These are phyloP conservation scores for Calendula officinalis DNA, from an alignment of 129 eudicot genomes.

Conservation along the genomic window DNA sequence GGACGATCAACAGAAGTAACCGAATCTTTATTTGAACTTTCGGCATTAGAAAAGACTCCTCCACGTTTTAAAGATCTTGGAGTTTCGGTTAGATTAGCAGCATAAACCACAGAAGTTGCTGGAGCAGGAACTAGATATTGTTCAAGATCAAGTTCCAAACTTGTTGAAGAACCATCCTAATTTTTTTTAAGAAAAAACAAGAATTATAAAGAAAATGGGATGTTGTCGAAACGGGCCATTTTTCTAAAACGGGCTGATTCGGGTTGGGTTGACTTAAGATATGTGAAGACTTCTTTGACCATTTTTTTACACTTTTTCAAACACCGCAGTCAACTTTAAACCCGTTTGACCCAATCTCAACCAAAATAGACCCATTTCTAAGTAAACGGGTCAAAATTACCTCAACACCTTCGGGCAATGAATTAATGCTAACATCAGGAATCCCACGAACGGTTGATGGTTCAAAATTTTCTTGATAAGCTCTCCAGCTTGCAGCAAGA, in stretches of 20 bases:
- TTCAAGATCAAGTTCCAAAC: constrained; percentile 98
- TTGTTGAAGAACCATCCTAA: constrained; percentile 74
- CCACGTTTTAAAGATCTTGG: constrained; percentile 69
- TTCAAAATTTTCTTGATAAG: constrained; percentile 75
- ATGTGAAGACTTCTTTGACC: neutral
- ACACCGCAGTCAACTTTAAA: neutral
- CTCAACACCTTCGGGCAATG: constrained; percentile 53
- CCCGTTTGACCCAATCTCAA: neutral
- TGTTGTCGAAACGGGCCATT: neutral
- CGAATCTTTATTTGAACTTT: constrained; percentile 38
- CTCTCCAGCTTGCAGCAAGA: constrained; percentile 99
- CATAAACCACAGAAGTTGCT: constrained; percentile 66
- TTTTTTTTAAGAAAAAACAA: too few relatives aligned
- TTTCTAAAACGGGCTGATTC: neutral
- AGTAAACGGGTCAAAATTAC: constrained; percentile 33
- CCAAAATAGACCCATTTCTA: neutral
- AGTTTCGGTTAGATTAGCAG: constrained; percentile 91
- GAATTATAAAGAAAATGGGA: constrained; percentile 5
- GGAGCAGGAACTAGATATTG: constrained; percentile 95
- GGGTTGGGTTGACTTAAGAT: neutral
- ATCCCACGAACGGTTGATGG: constrained; percentile 97
- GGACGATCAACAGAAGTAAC: constrained; percentile 56
- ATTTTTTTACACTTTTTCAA: too few relatives aligned
- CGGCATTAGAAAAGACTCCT: constrained; percentile 50
- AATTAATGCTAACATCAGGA: constrained; percentile 84